phyloP scores from a whole-genome alignment of 768 basidiomycete genomes.

The Baorangia bicolor region DNA sequence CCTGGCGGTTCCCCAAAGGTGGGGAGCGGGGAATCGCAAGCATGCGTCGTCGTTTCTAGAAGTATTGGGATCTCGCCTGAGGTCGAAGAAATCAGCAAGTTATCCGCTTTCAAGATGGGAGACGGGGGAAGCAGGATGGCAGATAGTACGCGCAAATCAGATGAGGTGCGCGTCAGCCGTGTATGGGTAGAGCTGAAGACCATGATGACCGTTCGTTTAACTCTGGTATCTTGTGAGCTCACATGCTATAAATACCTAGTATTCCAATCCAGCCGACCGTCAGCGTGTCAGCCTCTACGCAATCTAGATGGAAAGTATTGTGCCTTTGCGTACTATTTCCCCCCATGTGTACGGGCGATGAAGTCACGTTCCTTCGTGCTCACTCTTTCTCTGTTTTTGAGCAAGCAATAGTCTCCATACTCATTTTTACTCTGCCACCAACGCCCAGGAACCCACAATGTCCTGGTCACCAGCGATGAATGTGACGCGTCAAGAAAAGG shows the following conservation, averaged over 20 bases:
- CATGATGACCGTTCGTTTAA: constrained; percentile 9
- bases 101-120: constrained; percentile 43
- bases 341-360: constrained; percentile 3
- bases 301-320: constrained; percentile 1
- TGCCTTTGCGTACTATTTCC: constrained; percentile 10
- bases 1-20: not conserved
- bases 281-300: constrained; percentile 20
- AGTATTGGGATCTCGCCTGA: constrained; percentile 55
- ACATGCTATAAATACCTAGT: constrained; percentile 8
- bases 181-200: constrained; percentile 16
- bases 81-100: constrained; percentile 36
- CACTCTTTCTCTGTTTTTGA: constrained; percentile 55
- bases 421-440: constrained; percentile 67
- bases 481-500: constrained; percentile 82
- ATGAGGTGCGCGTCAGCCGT: constrained; percentile 40
- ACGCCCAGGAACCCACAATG: constrained; percentile 76
- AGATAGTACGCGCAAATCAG: constrained; percentile 39
- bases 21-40: constrained; percentile 5
- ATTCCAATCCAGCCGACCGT: constrained; percentile 19
- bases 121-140: constrained; percentile 42
- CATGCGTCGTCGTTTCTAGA: constrained; percentile 30
- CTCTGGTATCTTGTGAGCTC: not conserved
- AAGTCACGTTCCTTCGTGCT: constrained; percentile 26
- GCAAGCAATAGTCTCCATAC: constrained; percentile 89
- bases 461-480: constrained; percentile 70